Evolutionary conservation across 108 stramenopile species (phyloP).

Genomic region (Stephanodiscus triporus): DNA sequence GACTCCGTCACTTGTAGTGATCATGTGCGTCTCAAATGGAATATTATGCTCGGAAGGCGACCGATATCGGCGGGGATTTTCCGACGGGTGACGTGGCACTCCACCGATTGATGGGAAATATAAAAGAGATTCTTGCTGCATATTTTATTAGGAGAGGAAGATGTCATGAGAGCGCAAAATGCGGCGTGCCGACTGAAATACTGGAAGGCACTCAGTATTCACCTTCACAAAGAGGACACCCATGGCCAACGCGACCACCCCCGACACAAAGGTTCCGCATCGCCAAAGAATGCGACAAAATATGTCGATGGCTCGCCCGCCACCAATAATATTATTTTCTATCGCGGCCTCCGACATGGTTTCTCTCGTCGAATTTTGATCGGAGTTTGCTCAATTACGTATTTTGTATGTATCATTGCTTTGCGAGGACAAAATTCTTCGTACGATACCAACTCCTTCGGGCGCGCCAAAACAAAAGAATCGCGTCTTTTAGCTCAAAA

Average conservation of each 20-base stretch:
- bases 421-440: too few relatives aligned
- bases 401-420: too few relatives aligned
- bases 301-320: background rate
- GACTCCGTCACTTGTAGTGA: slow-evolving; percentile 83
- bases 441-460: too few relatives aligned
- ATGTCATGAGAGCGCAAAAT: background rate
- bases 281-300: slow-evolving; percentile 12
- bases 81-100: slow-evolving; percentile 60
- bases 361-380: too few relatives aligned
- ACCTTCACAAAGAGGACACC: slow-evolving; percentile 28
- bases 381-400: too few relatives aligned
- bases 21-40: slow-evolving; percentile 66
- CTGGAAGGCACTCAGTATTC: background rate
- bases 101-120: slow-evolving; percentile 80
- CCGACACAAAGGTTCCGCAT: slow-evolving; percentile 10
- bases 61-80: slow-evolving; percentile 77
- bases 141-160: slow-evolving; percentile 28
- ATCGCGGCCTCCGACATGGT: background rate
- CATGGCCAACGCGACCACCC: slow-evolving; percentile 15
- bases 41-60: slow-evolving; percentile 67
- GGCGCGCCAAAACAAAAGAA: too few relatives aligned
- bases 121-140: slow-evolving; percentile 79
- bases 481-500: too few relatives aligned
- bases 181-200: background rate
- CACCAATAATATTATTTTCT: background rate